Base-by-base conservation (phyloP, 2,329 filamentous ascomycete species). In the Neofusicoccum kwambonambiense region DNA sequence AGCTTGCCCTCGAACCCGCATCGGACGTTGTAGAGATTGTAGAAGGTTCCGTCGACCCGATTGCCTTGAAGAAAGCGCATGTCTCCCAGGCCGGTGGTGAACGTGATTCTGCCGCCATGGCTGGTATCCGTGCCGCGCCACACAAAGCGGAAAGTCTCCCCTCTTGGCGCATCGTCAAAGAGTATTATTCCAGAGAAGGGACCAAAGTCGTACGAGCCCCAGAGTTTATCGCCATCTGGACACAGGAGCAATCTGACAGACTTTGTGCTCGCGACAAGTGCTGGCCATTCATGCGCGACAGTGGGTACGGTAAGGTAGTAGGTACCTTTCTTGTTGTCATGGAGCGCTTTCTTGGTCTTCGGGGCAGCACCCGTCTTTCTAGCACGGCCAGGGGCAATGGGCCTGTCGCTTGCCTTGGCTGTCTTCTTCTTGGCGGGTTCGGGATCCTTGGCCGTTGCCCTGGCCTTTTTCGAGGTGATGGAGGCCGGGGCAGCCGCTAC, bases 81-180 rank as follows among this genome's bases (percentile, higher is more conserved):
- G 4, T 62, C 34, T 2, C 58, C 58, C 3, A 39, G n/a, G 1
- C 58, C 45, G 4, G 58, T 62, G 17, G 58, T 22, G n/a, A 60
- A 60, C 12, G 35, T 60, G 4, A 60, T 19, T 35, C 3, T 34
- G 5, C 2, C 11, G 0, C 17, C 5, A 15, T 60, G 27, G 31
- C 41, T 60, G 3, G 42, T 37, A 22, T 62, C 58, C 12, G 44
- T 51, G 7, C 44, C 58, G 31, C 58, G 58, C 58, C 58, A 62
- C 8, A 17, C 19, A 34, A 62, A 62, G 4, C 2, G 0, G 11
- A 51, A 35, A 13, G 1, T 19, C 11, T 41, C 27, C 1, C 19
- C 35, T 1, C 6, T 11, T 39, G 45, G 45, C 4, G 0, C 8
- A 17, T 17, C 2, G 15, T 51, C 35, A 2, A 62, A 0, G 2